These are phyloP conservation scores for Phlyctochytrium arcticum DNA, from an alignment of 192 early-diverging fungal species.

Conservation along the genomic window DNA sequence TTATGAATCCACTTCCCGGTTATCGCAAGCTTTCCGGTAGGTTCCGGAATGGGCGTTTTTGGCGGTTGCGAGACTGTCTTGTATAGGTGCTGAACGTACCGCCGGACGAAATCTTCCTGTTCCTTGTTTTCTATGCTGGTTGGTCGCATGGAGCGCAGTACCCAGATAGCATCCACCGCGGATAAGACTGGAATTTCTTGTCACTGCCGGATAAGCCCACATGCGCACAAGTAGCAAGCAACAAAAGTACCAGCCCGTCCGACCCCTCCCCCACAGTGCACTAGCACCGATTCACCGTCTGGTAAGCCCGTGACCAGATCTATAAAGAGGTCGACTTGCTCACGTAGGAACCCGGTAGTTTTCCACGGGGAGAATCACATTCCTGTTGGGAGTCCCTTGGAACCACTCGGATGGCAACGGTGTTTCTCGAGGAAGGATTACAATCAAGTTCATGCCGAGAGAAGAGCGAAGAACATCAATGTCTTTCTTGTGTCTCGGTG, in stretches of 20 bases:
- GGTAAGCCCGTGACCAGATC: constrained; percentile 11
- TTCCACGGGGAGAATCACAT: constrained; percentile 35
- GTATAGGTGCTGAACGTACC: constrained; percentile 25
- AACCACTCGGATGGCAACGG: constrained; percentile 40
- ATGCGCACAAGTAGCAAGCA: constrained; percentile 30
- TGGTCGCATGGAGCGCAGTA: constrained; percentile 33
- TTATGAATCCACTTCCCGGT: no score
- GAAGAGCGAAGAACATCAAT: constrained; percentile 19
- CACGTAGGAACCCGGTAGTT: constrained; percentile 39
- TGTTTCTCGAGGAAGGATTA: constrained; percentile 43
- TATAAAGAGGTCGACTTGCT: constrained; percentile 38
- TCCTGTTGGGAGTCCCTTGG: no score
- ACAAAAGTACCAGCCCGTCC: constrained; percentile 42
- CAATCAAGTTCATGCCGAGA: constrained; percentile 24
- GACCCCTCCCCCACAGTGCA: constrained; percentile 45
- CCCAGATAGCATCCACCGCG: constrained; percentile 28
- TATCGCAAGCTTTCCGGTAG: background rate
- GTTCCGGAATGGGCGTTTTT: background rate
- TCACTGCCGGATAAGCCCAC: constrained; percentile 14
- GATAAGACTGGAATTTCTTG: constrained; percentile 14
- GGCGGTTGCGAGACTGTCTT: background rate
- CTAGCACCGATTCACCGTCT: constrained; percentile 26
- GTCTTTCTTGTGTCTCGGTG: constrained; percentile 30
- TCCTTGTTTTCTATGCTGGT: constrained; percentile 37
- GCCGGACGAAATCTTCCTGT: constrained; percentile 37